Conservation (phyloP, 169 alveolate species). For the Eimeria tenella region DNA sequence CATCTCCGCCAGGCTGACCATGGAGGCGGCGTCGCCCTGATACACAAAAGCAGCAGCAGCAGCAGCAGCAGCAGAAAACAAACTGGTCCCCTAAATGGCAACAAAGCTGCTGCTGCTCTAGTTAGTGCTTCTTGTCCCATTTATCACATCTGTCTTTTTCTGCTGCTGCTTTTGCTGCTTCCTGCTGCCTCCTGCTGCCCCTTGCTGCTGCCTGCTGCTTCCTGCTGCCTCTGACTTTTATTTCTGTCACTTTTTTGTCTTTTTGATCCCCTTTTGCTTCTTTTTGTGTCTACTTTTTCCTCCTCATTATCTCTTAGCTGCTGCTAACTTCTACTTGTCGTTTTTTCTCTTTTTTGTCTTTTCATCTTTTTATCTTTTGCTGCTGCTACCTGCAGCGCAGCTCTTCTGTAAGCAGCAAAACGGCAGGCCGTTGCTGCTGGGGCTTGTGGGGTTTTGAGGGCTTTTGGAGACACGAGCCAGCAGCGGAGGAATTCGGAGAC, state of each 20-base stretch:
- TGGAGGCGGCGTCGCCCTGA: constrained; percentile 24
- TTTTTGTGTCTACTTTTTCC: no score
- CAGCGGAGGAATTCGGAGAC: constrained; percentile 65
- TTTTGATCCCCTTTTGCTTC: neutral
- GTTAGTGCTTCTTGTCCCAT: no score
- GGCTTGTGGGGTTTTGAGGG: no score
- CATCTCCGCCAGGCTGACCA: constrained; percentile 41
- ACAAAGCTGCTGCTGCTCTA: no score
- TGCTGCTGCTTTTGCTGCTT: no score
- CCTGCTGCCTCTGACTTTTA: neutral
- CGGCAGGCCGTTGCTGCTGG: neutral
- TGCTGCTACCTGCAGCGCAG: neutral
- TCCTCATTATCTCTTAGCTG: neutral
- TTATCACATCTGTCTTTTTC: no score
- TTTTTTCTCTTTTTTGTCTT: neutral
- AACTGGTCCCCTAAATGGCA: neutral
- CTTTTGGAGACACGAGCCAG: constrained; percentile 45
- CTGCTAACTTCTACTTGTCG: neutral
- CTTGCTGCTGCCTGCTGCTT: no score
- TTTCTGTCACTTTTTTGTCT: neutral
- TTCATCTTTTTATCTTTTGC: neutral
- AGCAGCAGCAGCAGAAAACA: neutral
- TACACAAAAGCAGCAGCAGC: constrained; percentile 4
- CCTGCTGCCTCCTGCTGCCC: no score
- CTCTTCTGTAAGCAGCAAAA: neutral